Evolutionary conservation across 2,329 filamentous ascomycete genomes (phyloP).

Genomic region (Talaromyces sp.): DNA sequence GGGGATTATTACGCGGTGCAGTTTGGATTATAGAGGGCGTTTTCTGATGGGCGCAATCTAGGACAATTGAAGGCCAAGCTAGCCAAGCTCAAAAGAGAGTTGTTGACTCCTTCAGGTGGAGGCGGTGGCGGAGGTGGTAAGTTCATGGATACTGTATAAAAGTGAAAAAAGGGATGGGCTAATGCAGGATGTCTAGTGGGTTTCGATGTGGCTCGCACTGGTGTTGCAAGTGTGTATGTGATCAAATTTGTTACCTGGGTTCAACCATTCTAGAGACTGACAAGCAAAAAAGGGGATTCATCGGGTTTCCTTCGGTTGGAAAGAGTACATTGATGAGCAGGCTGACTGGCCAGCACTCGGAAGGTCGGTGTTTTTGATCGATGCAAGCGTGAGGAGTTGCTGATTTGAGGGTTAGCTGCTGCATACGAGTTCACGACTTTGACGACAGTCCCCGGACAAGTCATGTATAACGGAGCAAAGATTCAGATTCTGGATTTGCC

Average conservation of each 20-base stretch:
- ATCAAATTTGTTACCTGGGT: not conserved
- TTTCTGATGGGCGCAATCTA: constrained; percentile 20
- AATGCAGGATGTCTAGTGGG: constrained; percentile 49
- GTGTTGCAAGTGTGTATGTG: constrained; percentile 79
- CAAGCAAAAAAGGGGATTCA: constrained; percentile 61
- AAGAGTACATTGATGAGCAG: constrained; percentile 97
- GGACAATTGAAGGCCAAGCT: constrained; percentile 95
- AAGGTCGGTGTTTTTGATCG: constrained; percentile 44
- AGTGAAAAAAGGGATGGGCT: constrained; percentile 5
- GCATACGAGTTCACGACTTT: constrained; percentile 99
- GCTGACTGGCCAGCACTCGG: constrained; percentile 93
- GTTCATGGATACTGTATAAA: constrained; percentile 19
- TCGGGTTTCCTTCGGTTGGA: constrained; percentile 95
- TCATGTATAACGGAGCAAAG: constrained; percentile 92
- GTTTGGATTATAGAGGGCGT: constrained; percentile 12
- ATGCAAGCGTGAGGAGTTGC: not conserved
- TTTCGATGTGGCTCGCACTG: constrained; percentile 96
- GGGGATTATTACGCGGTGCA: not conserved
- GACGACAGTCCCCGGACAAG: constrained; percentile 94
- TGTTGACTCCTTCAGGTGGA: constrained; percentile 74
- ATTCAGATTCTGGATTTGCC: constrained; percentile 98
- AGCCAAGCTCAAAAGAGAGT: constrained; percentile 93
- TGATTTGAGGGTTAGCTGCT: constrained; percentile 52
- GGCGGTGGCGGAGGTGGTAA: constrained; percentile 77
- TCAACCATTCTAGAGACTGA: not conserved